phyloP scores from a whole-genome alignment of 2,329 filamentous ascomycete species.

The Trichoderma endophyticum region DNA sequence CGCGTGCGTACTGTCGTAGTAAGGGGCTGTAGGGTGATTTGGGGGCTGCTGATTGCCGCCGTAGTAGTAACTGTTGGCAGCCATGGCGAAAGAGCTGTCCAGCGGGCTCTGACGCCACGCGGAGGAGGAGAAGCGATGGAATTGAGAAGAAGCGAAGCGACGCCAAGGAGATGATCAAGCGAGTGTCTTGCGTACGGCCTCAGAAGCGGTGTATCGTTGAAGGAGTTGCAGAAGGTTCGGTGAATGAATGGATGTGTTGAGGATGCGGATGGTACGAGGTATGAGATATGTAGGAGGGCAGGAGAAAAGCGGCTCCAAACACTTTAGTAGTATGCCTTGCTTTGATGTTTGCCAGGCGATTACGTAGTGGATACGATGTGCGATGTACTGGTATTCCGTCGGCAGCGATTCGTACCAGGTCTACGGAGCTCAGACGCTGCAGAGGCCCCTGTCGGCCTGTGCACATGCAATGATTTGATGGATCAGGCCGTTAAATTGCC shows the following conservation, averaged over 20 bases:
- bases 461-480: not conserved
- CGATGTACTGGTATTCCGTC: not conserved
- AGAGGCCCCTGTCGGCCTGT: not conserved
- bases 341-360: constrained; percentile 12
- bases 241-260: not conserved
- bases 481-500: constrained; percentile 9
- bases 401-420: constrained; percentile 3
- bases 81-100: constrained; percentile 45
- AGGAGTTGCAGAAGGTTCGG: not conserved
- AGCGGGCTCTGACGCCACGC: constrained; percentile 5
- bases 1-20: constrained; percentile 38
- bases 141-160: not conserved
- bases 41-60: constrained; percentile 36
- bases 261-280: not conserved
- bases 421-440: not conserved
- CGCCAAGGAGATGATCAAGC: not conserved
- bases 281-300: not conserved
- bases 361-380: constrained; percentile 18
- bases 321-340: not conserved
- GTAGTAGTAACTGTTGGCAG: constrained; percentile 64
- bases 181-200: not conserved
- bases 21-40: constrained; percentile 40
- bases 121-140: not conserved
- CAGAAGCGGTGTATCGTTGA: not conserved
- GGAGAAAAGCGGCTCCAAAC: not conserved